A percentile compares a stretch with the other conserved stretches of the same genome.
Evolutionary conservation across 768 basidiomycete species (phyloP).

Genomic region (Tylopilus plumbeoviolaceoides): DNA sequence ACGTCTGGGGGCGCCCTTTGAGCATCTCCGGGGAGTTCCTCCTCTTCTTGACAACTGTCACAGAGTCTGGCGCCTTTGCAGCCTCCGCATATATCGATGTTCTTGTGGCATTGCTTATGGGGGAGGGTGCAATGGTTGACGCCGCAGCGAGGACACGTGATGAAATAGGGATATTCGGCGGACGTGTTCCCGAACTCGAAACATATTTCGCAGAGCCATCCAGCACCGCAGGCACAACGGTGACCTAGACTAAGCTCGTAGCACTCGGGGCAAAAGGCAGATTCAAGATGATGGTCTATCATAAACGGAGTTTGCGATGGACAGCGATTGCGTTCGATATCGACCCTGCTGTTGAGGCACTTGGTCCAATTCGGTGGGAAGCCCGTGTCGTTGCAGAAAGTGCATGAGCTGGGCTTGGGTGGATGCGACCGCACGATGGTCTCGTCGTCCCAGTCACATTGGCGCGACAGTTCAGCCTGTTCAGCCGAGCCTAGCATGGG

Average conservation of each 20-base stretch:
- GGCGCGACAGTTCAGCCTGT: neutral
- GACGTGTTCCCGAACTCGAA: neutral
- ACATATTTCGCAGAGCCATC: conserved; percentile 10
- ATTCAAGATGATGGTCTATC: neutral
- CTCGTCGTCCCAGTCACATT: conserved; percentile 5
- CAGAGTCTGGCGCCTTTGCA: conserved; percentile 9
- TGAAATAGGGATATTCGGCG: neutral
- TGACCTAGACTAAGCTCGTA: neutral
- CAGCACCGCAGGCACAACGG: neutral
- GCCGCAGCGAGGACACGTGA: conserved; percentile 17
- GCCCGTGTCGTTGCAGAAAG: neutral
- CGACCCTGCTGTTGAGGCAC: neutral
- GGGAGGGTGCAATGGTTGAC: conserved; percentile 1
- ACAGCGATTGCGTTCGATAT: neutral
- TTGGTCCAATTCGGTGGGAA: neutral
- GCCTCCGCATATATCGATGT: neutral
- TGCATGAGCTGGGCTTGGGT: conserved; percentile 11
- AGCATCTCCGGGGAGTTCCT: neutral
- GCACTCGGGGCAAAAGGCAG: conserved; percentile 11
- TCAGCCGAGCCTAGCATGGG: conserved; percentile 8
- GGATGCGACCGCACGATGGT: conserved; percentile 14
- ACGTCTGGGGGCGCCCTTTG: neutral
- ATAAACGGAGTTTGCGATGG: conserved; percentile 5
- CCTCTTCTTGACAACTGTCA: conserved; percentile 13
- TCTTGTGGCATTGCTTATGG: neutral